Evolutionary conservation across 495 filamentous ascomycete genomes (phyloP), one percentile per base, ranked within the genome.

Genomic region (Hypomontagnella monticulosa): DNA sequence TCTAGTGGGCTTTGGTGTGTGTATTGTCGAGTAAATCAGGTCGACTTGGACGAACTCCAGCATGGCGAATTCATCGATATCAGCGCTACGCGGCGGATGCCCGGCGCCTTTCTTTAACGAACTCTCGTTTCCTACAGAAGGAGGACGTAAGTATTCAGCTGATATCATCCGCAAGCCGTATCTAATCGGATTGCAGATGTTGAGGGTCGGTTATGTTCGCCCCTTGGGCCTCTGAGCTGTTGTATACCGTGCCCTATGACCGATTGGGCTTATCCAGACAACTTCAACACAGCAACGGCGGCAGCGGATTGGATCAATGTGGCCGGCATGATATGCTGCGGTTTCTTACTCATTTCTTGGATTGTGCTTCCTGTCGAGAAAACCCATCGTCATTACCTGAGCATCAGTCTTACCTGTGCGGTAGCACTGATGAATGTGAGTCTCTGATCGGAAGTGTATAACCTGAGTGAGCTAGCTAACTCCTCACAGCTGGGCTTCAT

Each of bases 301-400:
- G 83, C 85, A 16, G 87, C 91, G 6, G 88, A 90, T 75, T 96
- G 89, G 88, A 76, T 97, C 48, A 92, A 89, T 63, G 87, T 97
- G 23, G 87, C 81, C 6, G 84, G 91, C 57, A 83, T 93, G 32
- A 80, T 88, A 30, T 86, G 90, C 62, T 88, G 88, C 61, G 70
- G 87, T 23, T 95, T 95, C 69, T 79, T 98, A 52, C 80, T 98
- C 6, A 38, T 93, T 10, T 97, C 93, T 11, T 98, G 92, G 79
- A 78, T 88, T 4, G 85, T 91, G 11, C 83, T 99, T 46, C 92
- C 96, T 1, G 85, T 90, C n/a, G 91, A 95, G 75, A 92, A 89
- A 79, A 97, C 96, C 14, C 86, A 91, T 69, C 88, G 93, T 51
- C 95, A 98, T 73, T 98, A 98, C 70, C 77, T 98, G 43, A 97